Evolutionary conservation across 441 rosid genomes (phyloP).

Genomic region (Adansonia rubrostipa): DNA sequence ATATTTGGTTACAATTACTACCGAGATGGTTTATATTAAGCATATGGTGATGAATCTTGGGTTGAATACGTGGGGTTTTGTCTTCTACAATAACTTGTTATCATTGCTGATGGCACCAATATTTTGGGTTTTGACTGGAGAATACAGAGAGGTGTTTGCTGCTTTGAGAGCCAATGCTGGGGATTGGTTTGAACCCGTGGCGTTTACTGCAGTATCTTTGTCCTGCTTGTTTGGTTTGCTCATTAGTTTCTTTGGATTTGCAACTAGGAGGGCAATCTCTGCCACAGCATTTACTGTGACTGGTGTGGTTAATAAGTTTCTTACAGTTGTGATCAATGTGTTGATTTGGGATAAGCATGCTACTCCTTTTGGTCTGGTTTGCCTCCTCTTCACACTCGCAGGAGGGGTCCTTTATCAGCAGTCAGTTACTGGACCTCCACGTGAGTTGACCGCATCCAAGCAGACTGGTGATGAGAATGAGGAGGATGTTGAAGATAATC

Average conservation of each 20-base stretch:
- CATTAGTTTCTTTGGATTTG: conserved; percentile 92
- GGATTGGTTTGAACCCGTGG: conserved; percentile 59
- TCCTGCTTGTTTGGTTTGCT: conserved; percentile 88
- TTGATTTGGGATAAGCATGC: conserved; percentile 98
- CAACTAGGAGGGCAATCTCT: conserved; percentile 85
- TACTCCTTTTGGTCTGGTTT: conserved; percentile 79
- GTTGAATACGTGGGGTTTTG: conserved; percentile 95
- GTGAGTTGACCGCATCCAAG: conserved; percentile 42
- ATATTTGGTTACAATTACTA: conserved; percentile 78
- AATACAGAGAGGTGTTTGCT: conserved; percentile 63
- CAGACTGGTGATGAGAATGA: conserved; percentile 39
- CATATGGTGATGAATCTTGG: conserved; percentile 91
- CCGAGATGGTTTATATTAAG: conserved; percentile 95
- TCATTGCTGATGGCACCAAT: conserved; percentile 84
- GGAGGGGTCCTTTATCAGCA: conserved; percentile 97
- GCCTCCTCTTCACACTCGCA: conserved; percentile 73
- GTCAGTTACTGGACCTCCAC: conserved; percentile 57
- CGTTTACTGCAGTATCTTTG: conserved; percentile 70
- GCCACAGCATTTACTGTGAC: conserved; percentile 97
- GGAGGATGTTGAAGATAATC: conserved; percentile 40
- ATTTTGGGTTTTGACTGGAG: conserved; percentile 87
- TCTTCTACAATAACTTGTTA: conserved; percentile 77
- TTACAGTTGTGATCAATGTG: conserved; percentile 89
- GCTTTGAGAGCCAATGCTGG: conserved; percentile 59
- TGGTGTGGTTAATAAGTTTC: conserved; percentile 95